Evolutionary conservation across 2,329 filamentous ascomycete genomes (phyloP), one percentile per base, ranked within the genome.

Genomic region (Sporothrix protearum): DNA sequence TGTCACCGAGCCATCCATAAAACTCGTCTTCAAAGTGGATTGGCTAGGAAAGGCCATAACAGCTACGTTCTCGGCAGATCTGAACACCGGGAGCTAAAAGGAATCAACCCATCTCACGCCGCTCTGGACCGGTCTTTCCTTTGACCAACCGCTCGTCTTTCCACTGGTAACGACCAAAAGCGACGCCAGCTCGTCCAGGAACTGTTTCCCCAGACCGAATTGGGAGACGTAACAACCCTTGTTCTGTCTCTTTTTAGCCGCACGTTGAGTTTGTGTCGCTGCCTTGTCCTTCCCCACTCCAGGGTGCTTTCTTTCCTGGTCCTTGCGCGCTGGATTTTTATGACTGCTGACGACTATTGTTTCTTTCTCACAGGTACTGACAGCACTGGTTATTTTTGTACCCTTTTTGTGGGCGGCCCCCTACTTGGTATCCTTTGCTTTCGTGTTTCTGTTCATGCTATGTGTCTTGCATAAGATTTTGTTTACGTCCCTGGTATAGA

Each of bases 191-290:
- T 33, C 14, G 14, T 19, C 51, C 16, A 63, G n/a, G 22, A 28
- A 49, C 25, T 33, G 63, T n/a, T 66, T 66, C 63, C 42, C 63
- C 63, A 66, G 63, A 49, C 63, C 63, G 39, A 33, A 25, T 63
- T 47, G 39, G 61, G 61, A 66, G 61, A 30, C 61, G 19, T 2
- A 12, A 47, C 19, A 47, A 64, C 61, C 22, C 22, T 39, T 30
- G 39, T 28, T 53, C 49, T 53, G 8, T 25, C 45, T 3, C 7
- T 30, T 4, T 64, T 4, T 12, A 25, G n/a, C n/a, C n/a, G n/a
- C 5, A 28, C 10, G 22, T 53, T 12, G n/a, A 51, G n/a, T 25
- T 22, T 22, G 6, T 51, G 49, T 51, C 49, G 28, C n/a, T 4
- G 30, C 12, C 61, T 22, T 61, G 33, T 61, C 12, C 53, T 42